Base-by-base conservation (phyloP, 441 rosid genomes). In the Gossypium gossypioides region DNA sequence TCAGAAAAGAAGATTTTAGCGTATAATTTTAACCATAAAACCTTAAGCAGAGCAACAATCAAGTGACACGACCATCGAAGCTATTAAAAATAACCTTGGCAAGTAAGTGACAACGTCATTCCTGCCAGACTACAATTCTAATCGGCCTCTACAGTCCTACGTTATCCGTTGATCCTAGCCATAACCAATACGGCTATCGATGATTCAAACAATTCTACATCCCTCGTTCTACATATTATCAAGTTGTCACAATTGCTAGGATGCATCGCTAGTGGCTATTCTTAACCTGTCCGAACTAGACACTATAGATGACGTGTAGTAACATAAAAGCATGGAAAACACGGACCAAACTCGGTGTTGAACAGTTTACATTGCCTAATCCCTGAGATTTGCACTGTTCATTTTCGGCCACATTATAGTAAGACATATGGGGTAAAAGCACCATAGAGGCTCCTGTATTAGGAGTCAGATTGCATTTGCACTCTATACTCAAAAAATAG, bases 1-100 rank as follows among this genome's bases (percentile, higher is more conserved):
- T 42, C 22, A 58, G 34, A 21, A 73, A 68, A 76, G 69, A 32
- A 46, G 6, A 66, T 0, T 22, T 44, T 66, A 66, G 40, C 40
- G 3, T 21, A 50, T 10, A 37, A 37, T 37, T 37, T 37, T 37
- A 37, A 34, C n/a, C 24, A 10, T 18, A 19, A 34, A 62, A 15
- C 63, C 50, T 62, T 62, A 4, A 32, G 27, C 68, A 9, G 9
- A 37, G 50, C 8, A 34, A 52, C 12, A 7, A 19, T 8, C 12
- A 0, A 52, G 21, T 52, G 24, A 52, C 21, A 15, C 0, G 0
- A 52, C 21, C 57, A 15, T 16, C 2, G 12, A 37, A 8, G 0
- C 44, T 37, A 37, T 37, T 37, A 37, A 37, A 37, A 37, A 37
- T 37, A 37, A 37, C 44, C 12, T 8, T 0, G 44, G 44, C 44